Conservation (phyloP, 306 rosid species). For the Dalbergia oliveri region DNA sequence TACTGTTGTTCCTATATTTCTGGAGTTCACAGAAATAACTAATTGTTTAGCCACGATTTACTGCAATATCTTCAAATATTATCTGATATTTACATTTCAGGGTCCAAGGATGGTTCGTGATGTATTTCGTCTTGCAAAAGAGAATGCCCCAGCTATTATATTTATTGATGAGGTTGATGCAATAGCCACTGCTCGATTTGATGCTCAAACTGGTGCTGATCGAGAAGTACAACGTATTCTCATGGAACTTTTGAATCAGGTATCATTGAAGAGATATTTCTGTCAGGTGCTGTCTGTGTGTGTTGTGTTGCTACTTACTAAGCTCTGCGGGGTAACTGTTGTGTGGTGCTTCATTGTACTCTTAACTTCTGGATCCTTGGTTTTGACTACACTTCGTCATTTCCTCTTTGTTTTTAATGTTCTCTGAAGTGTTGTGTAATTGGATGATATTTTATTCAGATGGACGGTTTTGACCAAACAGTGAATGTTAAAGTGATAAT, state of each 20-base stretch:
- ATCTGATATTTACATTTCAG: slow-evolving; percentile 50
- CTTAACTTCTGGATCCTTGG: slow-evolving; percentile 13
- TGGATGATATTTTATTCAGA: slow-evolving; percentile 55
- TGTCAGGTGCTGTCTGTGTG: slow-evolving; percentile 13
- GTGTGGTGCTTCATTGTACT: neutral
- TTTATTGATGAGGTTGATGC: slow-evolving; percentile 99
- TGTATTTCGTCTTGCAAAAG: slow-evolving; percentile 99
- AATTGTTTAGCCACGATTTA: slow-evolving; percentile 17
- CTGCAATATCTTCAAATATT: slow-evolving; percentile 12
- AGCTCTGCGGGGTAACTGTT: neutral
- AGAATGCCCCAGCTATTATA: slow-evolving; percentile 99
- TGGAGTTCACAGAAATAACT: slow-evolving; percentile 1
- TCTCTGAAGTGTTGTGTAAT: slow-evolving; percentile 25
- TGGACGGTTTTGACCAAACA: slow-evolving; percentile 99
- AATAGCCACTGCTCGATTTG: slow-evolving; percentile 98
- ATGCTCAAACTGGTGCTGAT: slow-evolving; percentile 99
- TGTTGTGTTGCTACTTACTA: neutral
- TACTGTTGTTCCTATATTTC: slow-evolving; percentile 9
- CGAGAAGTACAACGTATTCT: slow-evolving; percentile 99
- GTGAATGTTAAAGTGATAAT: slow-evolving; percentile 98
- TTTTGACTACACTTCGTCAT: neutral
- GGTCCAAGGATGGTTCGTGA: slow-evolving; percentile 99
- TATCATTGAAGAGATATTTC: slow-evolving; percentile 37
- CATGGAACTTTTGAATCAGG: slow-evolving; percentile 99
- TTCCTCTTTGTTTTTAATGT: slow-evolving; percentile 1